phyloP scores from a whole-genome alignment of 352 stramenopile species.

The Phytophthora quininea region DNA sequence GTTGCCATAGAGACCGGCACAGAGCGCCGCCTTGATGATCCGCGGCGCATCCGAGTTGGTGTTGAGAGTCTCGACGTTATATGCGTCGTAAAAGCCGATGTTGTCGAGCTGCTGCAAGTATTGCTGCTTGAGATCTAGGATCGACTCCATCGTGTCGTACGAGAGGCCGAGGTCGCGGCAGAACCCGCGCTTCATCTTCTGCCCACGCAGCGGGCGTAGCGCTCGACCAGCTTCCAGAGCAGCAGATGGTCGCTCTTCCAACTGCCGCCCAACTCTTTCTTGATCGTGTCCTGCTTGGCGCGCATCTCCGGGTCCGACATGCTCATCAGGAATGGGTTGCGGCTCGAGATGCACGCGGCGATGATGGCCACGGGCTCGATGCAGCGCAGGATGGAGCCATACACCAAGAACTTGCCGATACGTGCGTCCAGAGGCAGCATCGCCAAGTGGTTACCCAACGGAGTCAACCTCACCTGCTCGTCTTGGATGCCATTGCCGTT shows the following conservation, averaged over 20 bases:
- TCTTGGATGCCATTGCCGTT: slow-evolving; percentile 22
- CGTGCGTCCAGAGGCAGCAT: slow-evolving; percentile 87
- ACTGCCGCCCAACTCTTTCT: slow-evolving; percentile 62
- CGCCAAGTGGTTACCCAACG: slow-evolving; percentile 89
- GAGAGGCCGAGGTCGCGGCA: slow-evolving; percentile 79
- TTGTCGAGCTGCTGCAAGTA: slow-evolving; percentile 80
- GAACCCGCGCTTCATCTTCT: slow-evolving; percentile 65
- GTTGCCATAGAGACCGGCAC: slow-evolving; percentile 83
- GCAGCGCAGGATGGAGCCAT: slow-evolving; percentile 87
- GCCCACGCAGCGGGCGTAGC: slow-evolving; percentile 55
- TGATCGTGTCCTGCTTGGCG: slow-evolving; percentile 61
- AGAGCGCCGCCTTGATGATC: slow-evolving; percentile 90
- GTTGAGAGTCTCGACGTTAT: slow-evolving; percentile 52
- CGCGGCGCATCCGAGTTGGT: slow-evolving; percentile 79
- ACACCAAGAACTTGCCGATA: slow-evolving; percentile 89
- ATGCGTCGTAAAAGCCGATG: slow-evolving; percentile 79
- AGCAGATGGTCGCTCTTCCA: slow-evolving; percentile 85
- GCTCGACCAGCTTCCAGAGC: slow-evolving; percentile 81
- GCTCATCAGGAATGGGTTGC: slow-evolving; percentile 79
- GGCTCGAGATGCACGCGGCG: slow-evolving; percentile 79
- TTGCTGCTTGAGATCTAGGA: slow-evolving; percentile 91
- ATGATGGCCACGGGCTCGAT: slow-evolving; percentile 86
- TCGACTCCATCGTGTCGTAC: slow-evolving; percentile 91
- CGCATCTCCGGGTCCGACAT: slow-evolving; percentile 69
- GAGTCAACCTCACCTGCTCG: slow-evolving; percentile 87